Conservation (phyloP, 257 asterid species). For the Orobanche coerulescens region DNA sequence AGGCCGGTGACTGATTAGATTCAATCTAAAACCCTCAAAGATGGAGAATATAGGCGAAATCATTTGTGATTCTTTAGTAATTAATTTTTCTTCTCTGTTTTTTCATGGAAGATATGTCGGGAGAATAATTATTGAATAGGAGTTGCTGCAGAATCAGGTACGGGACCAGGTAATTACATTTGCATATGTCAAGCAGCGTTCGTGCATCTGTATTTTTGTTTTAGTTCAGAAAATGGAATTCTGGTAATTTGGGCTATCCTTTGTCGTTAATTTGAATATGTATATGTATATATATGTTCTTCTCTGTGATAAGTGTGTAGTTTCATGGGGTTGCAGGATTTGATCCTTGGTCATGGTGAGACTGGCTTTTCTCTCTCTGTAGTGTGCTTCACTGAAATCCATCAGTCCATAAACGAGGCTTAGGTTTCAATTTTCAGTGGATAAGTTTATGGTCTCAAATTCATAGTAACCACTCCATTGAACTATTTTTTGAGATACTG, state of each 20-base stretch:
- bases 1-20: slow-evolving; percentile 48
- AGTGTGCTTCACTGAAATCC: too few relatives aligned
- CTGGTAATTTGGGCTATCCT: not conserved
- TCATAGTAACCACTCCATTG: too few relatives aligned
- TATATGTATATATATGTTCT: too few relatives aligned
- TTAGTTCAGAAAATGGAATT: slow-evolving; percentile 14
- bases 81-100: slow-evolving; percentile 9
- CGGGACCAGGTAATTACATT: slow-evolving; percentile 25
- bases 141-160: slow-evolving; percentile 28
- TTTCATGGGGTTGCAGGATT: too few relatives aligned
- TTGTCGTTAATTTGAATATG: slow-evolving; percentile 18
- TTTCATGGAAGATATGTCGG: slow-evolving; percentile 10
- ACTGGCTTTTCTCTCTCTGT: too few relatives aligned
- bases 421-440: too few relatives aligned
- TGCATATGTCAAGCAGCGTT: slow-evolving; percentile 18
- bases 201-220: slow-evolving; percentile 20
- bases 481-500: too few relatives aligned
- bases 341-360: too few relatives aligned
- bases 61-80: slow-evolving; percentile 26
- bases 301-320: too few relatives aligned
- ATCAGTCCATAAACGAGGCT: too few relatives aligned
- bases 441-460: too few relatives aligned
- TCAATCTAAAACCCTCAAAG: not conserved
- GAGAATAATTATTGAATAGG: slow-evolving; percentile 40
- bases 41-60: slow-evolving; percentile 10